Evolutionary conservation across 306 rosid species (phyloP).

Genomic region (Pyrus bretschneideri): DNA sequence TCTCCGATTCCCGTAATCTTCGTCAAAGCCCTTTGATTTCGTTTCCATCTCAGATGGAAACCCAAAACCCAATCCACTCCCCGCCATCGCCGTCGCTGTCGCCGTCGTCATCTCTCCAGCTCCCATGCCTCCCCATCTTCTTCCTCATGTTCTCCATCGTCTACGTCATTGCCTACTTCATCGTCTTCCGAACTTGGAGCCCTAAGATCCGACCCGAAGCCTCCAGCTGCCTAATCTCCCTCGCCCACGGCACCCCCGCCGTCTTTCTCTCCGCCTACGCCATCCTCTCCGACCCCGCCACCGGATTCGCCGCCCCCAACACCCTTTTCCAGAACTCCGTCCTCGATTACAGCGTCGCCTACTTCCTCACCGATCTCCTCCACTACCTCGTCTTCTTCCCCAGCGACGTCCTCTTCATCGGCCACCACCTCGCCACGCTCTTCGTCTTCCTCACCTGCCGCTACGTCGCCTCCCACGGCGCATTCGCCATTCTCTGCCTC

Average conservation of each 20-base stretch:
- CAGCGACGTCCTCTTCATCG: conserved; percentile 69
- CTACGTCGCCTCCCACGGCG: conserved; percentile 60
- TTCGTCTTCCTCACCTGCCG: conserved; percentile 88
- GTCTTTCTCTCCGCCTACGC: conserved; percentile 43
- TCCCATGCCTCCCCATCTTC: conserved; percentile 31
- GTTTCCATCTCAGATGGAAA: conserved; percentile 1
- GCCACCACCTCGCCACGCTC: conserved; percentile 79
- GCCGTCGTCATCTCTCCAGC: no score
- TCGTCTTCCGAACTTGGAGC: conserved; percentile 55
- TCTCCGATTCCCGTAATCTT: background rate
- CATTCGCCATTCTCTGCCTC: conserved; percentile 50
- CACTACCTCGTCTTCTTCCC: conserved; percentile 73
- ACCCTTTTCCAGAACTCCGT: conserved; percentile 46
- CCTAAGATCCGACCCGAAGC: conserved; percentile 84
- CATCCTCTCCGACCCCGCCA: conserved; percentile 29
- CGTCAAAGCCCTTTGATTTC: background rate
- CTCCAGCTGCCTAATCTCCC: conserved; percentile 66
- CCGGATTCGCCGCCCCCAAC: conserved; percentile 53
- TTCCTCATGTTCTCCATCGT: conserved; percentile 39
- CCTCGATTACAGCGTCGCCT: conserved; percentile 84
- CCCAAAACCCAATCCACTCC: background rate
- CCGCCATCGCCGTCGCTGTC: no score
- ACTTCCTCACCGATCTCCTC: conserved; percentile 68
- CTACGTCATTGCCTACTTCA: conserved; percentile 52
- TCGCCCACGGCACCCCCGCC: conserved; percentile 86